Conservation (phyloP, 1,139 yeast species). For the Starmera stellimalicola region DNA sequence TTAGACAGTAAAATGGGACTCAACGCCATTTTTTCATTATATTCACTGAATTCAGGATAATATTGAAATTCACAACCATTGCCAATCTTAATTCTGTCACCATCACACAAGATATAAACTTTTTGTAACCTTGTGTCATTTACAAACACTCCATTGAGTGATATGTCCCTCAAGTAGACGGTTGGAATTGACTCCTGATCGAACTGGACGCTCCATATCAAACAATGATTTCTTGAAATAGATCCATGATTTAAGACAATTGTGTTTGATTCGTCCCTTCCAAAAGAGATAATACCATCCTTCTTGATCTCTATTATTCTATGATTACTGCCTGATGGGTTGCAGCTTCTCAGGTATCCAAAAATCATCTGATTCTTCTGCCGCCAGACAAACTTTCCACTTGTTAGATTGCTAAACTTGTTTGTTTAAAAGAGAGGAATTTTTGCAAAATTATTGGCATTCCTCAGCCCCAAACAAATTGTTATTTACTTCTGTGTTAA, state of each 20-base stretch:
- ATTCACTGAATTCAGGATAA: constrained; percentile 11
- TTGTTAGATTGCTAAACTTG: too few relatives aligned
- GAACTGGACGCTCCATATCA: constrained; percentile 40
- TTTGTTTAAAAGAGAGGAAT: too few relatives aligned
- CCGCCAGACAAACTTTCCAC: too few relatives aligned
- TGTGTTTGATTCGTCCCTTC: constrained; percentile 23
- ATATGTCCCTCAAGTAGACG: constrained; percentile 43
- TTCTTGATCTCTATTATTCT: constrained; percentile 9
- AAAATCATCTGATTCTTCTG: background rate
- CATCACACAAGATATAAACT: constrained; percentile 32
- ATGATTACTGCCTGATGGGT: background rate
- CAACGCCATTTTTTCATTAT: constrained; percentile 5
- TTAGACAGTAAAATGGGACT: constrained; percentile 7
- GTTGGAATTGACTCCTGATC: constrained; percentile 38
- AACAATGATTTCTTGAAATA: constrained; percentile 36
- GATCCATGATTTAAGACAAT: constrained; percentile 23
- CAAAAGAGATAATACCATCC: constrained; percentile 22
- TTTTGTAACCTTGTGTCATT: constrained; percentile 29
- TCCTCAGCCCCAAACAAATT: too few relatives aligned
- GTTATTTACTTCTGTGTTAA: too few relatives aligned
- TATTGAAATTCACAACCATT: constrained; percentile 24
- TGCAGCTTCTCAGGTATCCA: background rate
- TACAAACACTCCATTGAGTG: constrained; percentile 44
- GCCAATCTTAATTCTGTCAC: constrained; percentile 34
- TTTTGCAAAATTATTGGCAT: too few relatives aligned